phyloP scores from a whole-genome alignment of 2,329 filamentous ascomycete species.

The Pseudogymnoascus pannorum region DNA sequence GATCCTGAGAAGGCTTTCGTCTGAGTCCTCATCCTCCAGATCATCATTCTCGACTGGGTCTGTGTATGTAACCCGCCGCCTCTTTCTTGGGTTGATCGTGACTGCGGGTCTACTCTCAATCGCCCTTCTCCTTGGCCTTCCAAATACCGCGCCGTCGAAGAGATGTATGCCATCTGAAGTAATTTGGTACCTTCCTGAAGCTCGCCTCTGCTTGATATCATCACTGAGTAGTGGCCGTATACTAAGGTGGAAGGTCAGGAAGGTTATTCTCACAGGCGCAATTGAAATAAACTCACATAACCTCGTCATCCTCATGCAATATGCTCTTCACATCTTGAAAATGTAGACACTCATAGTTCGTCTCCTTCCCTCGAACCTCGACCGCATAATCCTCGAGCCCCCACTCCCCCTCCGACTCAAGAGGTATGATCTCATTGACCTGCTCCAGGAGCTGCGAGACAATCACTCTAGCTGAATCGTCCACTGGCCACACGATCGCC shows the following conservation, averaged over 20 bases:
- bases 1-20: conserved; percentile 25
- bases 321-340: conserved; percentile 65
- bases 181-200: conserved; percentile 78
- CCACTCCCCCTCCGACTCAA: conserved; percentile 70
- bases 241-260: conserved; percentile 34
- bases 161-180: conserved; percentile 70
- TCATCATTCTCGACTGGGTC: conserved; percentile 33
- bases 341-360: conserved; percentile 82
- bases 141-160: conserved; percentile 79
- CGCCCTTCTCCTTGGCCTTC: conserved; percentile 58
- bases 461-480: conserved; percentile 53
- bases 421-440: conserved; percentile 71
- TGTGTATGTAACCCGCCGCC: conserved; percentile 43
- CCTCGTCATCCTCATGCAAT: conserved; percentile 75
- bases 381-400: conserved; percentile 86
- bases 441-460: conserved; percentile 70
- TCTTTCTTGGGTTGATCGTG: conserved; percentile 67
- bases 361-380: conserved; percentile 52
- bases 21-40: conserved; percentile 25
- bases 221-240: conserved; percentile 71
- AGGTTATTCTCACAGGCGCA: background rate
- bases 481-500: conserved; percentile 63
- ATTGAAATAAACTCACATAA: conserved; percentile 52
- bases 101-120: conserved; percentile 57
- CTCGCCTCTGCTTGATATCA: conserved; percentile 64